Conservation (phyloP, 345 rosid genomes). For the Pugionium dolabratum region DNA sequence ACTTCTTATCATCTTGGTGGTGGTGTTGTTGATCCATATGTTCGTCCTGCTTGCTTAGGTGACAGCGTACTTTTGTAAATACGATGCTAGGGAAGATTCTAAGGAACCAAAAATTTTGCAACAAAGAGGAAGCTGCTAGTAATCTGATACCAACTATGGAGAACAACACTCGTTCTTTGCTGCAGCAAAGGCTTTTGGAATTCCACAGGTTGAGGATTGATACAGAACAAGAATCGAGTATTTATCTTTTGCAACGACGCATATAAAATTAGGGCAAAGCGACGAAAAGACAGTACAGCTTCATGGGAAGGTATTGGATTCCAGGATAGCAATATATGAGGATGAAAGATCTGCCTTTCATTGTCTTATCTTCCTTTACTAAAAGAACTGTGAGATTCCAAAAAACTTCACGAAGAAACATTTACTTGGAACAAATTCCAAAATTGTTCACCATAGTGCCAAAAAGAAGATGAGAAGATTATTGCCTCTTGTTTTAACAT, state of each 20-base stretch:
- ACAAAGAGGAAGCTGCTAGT: slow-evolving; percentile 14
- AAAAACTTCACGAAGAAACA: slow-evolving; percentile 35
- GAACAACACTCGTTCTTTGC: slow-evolving; percentile 18
- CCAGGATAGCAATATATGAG: slow-evolving; percentile 15
- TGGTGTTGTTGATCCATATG: slow-evolving; percentile 26
- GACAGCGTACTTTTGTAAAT: slow-evolving; percentile 15
- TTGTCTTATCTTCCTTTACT: slow-evolving; percentile 22
- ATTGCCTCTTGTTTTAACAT: slow-evolving; percentile 25
- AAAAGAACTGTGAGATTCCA: slow-evolving; percentile 27
- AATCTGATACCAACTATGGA: slow-evolving; percentile 21
- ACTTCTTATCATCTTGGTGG: slow-evolving; percentile 29
- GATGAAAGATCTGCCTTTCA: background rate
- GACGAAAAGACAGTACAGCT: slow-evolving; percentile 1
- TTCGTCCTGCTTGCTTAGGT: slow-evolving; percentile 10
- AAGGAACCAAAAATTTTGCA: slow-evolving; percentile 18
- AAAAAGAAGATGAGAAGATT: slow-evolving; percentile 11
- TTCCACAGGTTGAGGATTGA: slow-evolving; percentile 10
- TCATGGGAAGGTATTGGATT: slow-evolving; percentile 36
- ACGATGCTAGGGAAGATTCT: slow-evolving; percentile 13
- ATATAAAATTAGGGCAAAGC: slow-evolving; percentile 17
- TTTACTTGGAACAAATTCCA: slow-evolving; percentile 33
- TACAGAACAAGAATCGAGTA: background rate
- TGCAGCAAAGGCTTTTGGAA: slow-evolving; percentile 19
- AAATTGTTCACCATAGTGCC: slow-evolving; percentile 31
- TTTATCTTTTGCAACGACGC: slow-evolving; percentile 13